These are phyloP conservation scores for Cucurbita argyrosperma DNA, from an alignment of 306 rosid genomes.

Conservation along the genomic window DNA sequence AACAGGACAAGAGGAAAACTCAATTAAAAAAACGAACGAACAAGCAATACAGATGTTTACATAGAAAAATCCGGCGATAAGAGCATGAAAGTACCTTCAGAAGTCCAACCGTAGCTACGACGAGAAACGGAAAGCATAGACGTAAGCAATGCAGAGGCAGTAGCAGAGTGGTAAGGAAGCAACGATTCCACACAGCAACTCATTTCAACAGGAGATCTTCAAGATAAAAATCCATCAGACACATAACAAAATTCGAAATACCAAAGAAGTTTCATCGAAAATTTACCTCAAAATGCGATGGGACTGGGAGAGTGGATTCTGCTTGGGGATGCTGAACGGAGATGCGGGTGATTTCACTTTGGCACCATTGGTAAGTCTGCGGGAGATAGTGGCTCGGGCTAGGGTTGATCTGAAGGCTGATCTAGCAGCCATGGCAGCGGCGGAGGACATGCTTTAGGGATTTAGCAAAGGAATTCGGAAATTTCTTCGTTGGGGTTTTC, in stretches of 20 bases:
- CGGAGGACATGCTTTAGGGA: constrained; percentile 37
- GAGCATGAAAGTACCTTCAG: constrained; percentile 46
- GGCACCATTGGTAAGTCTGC: constrained; percentile 33
- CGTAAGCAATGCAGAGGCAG: constrained; percentile 83
- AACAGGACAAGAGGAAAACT: background rate
- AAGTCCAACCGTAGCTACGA: constrained; percentile 62
- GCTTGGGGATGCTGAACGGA: constrained; percentile 35
- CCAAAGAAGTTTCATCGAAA: background rate
- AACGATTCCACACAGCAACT: constrained; percentile 69
- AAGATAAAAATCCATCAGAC: background rate
- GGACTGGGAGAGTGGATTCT: constrained; percentile 38
- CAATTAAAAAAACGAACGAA: no score
- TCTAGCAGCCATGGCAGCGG: constrained; percentile 53
- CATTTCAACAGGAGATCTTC: constrained; percentile 65
- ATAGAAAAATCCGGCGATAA: background rate
- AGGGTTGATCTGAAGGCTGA: constrained; percentile 57
- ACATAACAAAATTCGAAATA: background rate
- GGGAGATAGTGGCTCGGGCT: constrained; percentile 16
- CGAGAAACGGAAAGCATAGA: constrained; percentile 76
- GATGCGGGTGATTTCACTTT: constrained; percentile 29
- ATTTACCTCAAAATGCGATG: constrained; percentile 50
- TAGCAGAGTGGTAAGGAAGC: constrained; percentile 80
- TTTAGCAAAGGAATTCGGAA: background rate
- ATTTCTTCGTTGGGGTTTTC: constrained; percentile 5
- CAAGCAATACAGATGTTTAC: background rate